phyloP scores from a whole-genome alignment of 495 filamentous ascomycete genomes.

The Talaromyces borbonicus region DNA sequence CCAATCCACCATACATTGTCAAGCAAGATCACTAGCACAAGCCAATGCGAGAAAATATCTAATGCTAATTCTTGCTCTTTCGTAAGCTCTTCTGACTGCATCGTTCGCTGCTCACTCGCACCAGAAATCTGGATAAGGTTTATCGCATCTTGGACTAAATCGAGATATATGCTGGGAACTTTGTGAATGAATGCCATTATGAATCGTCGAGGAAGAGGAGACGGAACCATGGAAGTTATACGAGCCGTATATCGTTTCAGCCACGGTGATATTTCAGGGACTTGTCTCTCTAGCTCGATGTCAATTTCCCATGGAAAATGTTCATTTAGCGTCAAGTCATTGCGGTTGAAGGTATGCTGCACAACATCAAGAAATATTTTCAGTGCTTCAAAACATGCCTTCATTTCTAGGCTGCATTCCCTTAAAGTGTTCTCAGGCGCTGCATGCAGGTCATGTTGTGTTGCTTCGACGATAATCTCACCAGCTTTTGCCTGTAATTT shows the following conservation, averaged over 20 bases:
- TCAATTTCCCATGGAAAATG: neutral
- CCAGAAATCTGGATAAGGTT: constrained; percentile 6
- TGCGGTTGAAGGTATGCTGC: neutral
- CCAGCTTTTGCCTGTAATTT: too few species aligned
- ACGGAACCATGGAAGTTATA: constrained; percentile 20
- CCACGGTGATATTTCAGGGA: constrained; percentile 17
- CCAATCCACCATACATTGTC: constrained; percentile 38
- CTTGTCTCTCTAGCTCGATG: constrained; percentile 1
- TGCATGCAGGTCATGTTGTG: too few species aligned
- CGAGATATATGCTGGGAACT: constrained; percentile 15
- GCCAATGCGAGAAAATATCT: constrained; percentile 36
- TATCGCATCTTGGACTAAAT: constrained; percentile 15
- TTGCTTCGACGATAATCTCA: constrained; percentile 4
- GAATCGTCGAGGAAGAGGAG: constrained; percentile 17
- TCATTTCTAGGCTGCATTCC: neutral
- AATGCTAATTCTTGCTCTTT: constrained; percentile 23
- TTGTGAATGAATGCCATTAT: constrained; percentile 25
- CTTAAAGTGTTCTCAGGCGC: too few species aligned
- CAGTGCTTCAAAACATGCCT: constrained; percentile 4
- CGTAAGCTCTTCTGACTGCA: constrained; percentile 9
- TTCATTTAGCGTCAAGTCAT: neutral
- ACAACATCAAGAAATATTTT: neutral
- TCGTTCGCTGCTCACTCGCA: constrained; percentile 4
- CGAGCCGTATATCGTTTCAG: constrained; percentile 19
- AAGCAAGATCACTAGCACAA: constrained; percentile 32